phyloP scores from a whole-genome alignment of 257 asterid species.

The Solanum ossicruentum region DNA sequence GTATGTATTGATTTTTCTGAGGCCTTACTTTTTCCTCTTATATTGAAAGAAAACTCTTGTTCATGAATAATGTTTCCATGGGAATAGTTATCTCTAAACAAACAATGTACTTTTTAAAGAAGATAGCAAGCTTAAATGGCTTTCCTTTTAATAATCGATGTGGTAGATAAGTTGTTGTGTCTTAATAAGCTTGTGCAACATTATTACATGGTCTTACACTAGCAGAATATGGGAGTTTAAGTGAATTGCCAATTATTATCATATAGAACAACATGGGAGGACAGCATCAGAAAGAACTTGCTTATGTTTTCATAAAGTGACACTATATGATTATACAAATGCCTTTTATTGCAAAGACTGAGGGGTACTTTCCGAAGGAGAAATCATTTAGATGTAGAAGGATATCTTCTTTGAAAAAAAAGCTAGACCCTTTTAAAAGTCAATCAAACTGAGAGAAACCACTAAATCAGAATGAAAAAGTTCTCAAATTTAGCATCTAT shows the following conservation, averaged over 20 bases:
- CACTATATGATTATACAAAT: background rate
- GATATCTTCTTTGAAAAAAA: background rate
- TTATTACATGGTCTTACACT: background rate
- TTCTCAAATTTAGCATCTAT: background rate
- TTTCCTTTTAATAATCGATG: background rate
- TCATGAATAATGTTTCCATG: background rate
- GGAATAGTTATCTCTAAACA: background rate
- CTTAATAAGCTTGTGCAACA: background rate
- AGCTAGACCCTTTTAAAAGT: background rate
- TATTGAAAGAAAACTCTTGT: background rate
- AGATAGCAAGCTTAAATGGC: background rate
- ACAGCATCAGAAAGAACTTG: background rate
- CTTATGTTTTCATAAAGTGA: background rate
- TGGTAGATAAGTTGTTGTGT: background rate
- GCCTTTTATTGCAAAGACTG: background rate
- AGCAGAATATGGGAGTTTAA: background rate
- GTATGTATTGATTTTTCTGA: background rate
- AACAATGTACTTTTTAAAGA: background rate
- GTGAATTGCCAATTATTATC: background rate
- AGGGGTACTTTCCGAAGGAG: background rate
- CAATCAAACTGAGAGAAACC: background rate
- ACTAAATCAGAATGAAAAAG: background rate
- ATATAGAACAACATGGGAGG: background rate
- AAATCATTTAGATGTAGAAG: background rate
- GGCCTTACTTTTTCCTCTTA: background rate